phyloP scores from a whole-genome alignment of 2,329 filamentous ascomycete genomes.

The Exophiala alcalophila region DNA sequence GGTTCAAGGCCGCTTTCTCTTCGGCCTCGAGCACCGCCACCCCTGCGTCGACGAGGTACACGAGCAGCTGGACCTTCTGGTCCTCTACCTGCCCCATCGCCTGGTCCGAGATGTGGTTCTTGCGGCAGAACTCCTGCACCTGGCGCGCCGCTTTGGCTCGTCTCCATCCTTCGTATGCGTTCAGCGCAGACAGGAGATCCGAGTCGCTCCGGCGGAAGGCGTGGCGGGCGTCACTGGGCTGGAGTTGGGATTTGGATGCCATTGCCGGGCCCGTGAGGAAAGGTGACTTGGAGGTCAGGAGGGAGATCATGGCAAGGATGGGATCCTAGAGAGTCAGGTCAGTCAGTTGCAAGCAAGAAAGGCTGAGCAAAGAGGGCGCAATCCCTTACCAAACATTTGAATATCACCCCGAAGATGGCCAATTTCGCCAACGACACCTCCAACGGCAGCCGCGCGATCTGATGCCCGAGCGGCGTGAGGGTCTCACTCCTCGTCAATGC shows the following conservation, averaged over 20 bases:
- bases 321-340: conserved; percentile 56
- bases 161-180: conserved; percentile 88
- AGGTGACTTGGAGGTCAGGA: conserved; percentile 90
- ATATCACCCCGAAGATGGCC: conserved; percentile 79
- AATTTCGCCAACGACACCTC: conserved; percentile 95
- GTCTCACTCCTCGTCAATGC: conserved; percentile 79
- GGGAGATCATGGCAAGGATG: conserved; percentile 84
- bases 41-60: conserved; percentile 79
- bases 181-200: conserved; percentile 87
- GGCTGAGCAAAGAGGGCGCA: no score
- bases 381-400: conserved; percentile 70
- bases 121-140: conserved; percentile 85
- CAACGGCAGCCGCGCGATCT: conserved; percentile 82
- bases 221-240: conserved; percentile 69
- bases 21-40: conserved; percentile 63
- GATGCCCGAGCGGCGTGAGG: conserved; percentile 78
- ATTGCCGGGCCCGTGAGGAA: conserved; percentile 85
- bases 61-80: conserved; percentile 84
- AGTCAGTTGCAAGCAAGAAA: not conserved
- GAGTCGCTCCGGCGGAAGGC: conserved; percentile 84
- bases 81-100: conserved; percentile 91
- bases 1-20: conserved; percentile 16
- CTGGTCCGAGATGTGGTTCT: conserved; percentile 89
- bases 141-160: conserved; percentile 69
- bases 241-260: conserved; percentile 53